Conservation (phyloP, 2,329 filamentous ascomycete genomes). For the Paracorniculantispora psalliotae region DNA sequence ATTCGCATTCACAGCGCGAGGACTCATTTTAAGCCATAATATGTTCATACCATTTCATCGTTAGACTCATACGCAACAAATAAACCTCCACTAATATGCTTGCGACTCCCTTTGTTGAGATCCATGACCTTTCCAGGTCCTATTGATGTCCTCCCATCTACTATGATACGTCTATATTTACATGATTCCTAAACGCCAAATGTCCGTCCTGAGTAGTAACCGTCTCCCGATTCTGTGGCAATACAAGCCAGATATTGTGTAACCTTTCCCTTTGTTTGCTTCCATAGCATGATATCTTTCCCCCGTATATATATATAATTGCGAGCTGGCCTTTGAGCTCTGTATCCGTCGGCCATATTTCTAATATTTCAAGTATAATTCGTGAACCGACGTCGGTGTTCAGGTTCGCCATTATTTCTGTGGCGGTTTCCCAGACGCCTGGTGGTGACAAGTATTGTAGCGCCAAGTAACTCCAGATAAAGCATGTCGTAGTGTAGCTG, state of each 20-base stretch:
- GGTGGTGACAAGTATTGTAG: not conserved
- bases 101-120: constrained; percentile 17
- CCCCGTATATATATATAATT: constrained; percentile 25
- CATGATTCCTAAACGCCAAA: constrained; percentile 19
- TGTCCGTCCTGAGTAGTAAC: not conserved
- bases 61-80: constrained; percentile 26
- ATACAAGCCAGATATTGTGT: constrained; percentile 10
- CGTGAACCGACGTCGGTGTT: constrained; percentile 11
- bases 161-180: constrained; percentile 21
- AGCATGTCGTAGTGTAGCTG: constrained; percentile 5
- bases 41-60: constrained; percentile 29
- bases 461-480: constrained; percentile 11
- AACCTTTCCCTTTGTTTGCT: not conserved
- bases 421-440: not conserved
- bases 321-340: constrained; percentile 12
- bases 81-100: constrained; percentile 18
- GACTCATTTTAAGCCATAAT: constrained; percentile 22
- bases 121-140: constrained; percentile 17
- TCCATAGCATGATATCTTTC: constrained; percentile 2
- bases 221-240: constrained; percentile 4
- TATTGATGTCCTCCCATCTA: constrained; percentile 15
- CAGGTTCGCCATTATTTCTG: not conserved
- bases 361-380: constrained; percentile 25
- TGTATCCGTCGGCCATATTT: constrained; percentile 15
- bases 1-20: not conserved